Conservation (phyloP, 2,329 filamentous ascomycete species). For the Colletotrichum lupini region DNA sequence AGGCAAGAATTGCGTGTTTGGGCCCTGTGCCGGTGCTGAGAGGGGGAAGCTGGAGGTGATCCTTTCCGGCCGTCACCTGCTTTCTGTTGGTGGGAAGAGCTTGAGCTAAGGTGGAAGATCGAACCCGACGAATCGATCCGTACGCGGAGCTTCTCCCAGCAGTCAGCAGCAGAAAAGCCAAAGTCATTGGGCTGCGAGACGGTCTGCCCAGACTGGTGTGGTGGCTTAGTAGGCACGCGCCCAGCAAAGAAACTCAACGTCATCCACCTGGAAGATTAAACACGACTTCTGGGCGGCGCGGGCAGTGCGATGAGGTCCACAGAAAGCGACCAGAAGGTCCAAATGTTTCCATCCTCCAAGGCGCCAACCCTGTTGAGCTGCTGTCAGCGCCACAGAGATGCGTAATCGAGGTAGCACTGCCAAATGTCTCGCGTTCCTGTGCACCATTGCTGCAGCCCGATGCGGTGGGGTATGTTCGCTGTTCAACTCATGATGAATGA, state of each 20-base stretch:
- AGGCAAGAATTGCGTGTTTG: slow-evolving; percentile 13
- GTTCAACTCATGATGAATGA: background rate
- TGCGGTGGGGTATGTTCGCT: too few species aligned
- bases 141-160: background rate
- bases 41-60: background rate
- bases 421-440: background rate
- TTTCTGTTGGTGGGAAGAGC: background rate
- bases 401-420: slow-evolving; percentile 29
- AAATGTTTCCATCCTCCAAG: slow-evolving; percentile 6
- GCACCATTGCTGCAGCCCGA: background rate
- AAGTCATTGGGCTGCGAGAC: slow-evolving; percentile 10
- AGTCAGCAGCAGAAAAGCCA: background rate
- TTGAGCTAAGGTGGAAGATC: background rate
- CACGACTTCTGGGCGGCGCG: slow-evolving; percentile 18
- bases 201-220: background rate
- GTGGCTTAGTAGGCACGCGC: slow-evolving; percentile 34
- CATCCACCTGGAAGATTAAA: slow-evolving; percentile 9
- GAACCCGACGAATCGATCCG: background rate
- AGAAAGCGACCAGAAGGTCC: background rate
- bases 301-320: slow-evolving; percentile 14
- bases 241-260: slow-evolving; percentile 18
- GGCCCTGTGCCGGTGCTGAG: background rate
- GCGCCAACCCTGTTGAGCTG: slow-evolving; percentile 23
- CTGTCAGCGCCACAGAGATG: slow-evolving; percentile 28
- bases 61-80: slow-evolving; percentile 7